Evolutionary conservation across 495 filamentous ascomycete species (phyloP).

Genomic region (Penicillium cinerascens): DNA sequence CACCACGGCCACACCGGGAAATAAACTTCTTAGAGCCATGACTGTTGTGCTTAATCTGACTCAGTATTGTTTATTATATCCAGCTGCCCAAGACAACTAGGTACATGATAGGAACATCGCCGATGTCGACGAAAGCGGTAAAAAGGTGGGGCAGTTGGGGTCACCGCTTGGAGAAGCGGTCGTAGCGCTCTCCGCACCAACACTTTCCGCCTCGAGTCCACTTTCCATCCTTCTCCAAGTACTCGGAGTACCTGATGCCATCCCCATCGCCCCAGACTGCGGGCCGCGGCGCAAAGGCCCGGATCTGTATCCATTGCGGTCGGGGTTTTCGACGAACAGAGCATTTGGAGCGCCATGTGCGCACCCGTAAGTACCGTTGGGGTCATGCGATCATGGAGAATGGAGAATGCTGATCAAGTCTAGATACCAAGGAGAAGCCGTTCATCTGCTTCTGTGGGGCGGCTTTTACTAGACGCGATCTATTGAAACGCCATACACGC

Average conservation of each 20-base stretch:
- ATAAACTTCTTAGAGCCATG: conserved; percentile 6
- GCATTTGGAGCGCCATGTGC: conserved; percentile 53
- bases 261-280: conserved; percentile 31
- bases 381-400: conserved; percentile 10
- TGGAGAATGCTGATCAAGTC: conserved; percentile 12
- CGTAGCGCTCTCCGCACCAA: not conserved
- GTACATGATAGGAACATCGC: not conserved
- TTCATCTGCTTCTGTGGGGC: conserved; percentile 54
- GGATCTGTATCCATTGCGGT: conserved; percentile 41
- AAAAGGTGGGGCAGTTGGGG: conserved; percentile 14
- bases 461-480: conserved; percentile 51
- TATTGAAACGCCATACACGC: conserved; percentile 50
- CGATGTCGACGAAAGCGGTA: not conserved
- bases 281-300: conserved; percentile 33
- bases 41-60: not conserved
- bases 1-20: conserved; percentile 32
- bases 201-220: conserved; percentile 10
- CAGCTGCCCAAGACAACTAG: not conserved
- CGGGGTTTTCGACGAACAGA: conserved; percentile 43
- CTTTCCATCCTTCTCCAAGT: conserved; percentile 23
- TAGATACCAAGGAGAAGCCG: conserved; percentile 55
- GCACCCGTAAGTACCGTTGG: conserved; percentile 46
- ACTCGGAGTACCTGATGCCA: conserved; percentile 32
- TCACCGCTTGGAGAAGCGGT: conserved; percentile 18
- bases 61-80: not conserved